Base-by-base conservation (phyloP, 1,284 basidiomycete species). In the Xerocomus tenax region DNA sequence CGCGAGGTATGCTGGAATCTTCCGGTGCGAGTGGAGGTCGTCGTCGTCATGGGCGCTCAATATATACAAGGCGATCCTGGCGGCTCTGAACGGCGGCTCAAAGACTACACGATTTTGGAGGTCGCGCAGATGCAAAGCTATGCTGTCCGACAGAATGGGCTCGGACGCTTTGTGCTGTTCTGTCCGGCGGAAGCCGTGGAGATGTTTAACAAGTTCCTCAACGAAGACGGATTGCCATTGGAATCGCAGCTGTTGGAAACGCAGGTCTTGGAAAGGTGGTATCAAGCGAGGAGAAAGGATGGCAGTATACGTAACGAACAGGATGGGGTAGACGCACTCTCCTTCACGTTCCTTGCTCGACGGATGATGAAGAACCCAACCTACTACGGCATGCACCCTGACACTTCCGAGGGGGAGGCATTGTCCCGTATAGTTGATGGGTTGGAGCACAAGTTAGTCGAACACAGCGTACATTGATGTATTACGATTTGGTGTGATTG, bases 11-110 rank as follows among this genome's bases (percentile, higher is more conserved):
- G 86, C 62, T 96, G 93, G 92, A 83, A 79, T 18, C 67, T 97
- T 12, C 89, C 91, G 3, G 78, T 93, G 12, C 79, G 83, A 32
- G 89, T 89, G 0, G 76, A 78, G 5, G 79, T 82, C 3, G 93
- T 98, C 13, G 75, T 97, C 32, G 84, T 93, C 43, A 87, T 98
- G 84, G 88, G 92, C 23, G 92, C 94, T 6, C 95, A 98, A 66
- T 96, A 91, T 64, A 68, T 85, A 29, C 74, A 81, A 43, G 61
- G 77, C 8, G 71, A 73, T 38, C 68, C 66, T n/a, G 69, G 72
- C 40, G 68, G 64, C 18, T 52, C 66, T n/a, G 81, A 87, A 57
- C 79, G 86, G 29, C 82, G 85, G 57, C 61, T 93, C 42, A 75
- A 77, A 43, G 89, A 92, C 62, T 98, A 98, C 64, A 70, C 74